A percentile compares a stretch with the other conserved stretches of the same genome.
Evolutionary conservation across 805 yeast genomes (phyloP).

Genomic region (Nematodospora valgi): DNA sequence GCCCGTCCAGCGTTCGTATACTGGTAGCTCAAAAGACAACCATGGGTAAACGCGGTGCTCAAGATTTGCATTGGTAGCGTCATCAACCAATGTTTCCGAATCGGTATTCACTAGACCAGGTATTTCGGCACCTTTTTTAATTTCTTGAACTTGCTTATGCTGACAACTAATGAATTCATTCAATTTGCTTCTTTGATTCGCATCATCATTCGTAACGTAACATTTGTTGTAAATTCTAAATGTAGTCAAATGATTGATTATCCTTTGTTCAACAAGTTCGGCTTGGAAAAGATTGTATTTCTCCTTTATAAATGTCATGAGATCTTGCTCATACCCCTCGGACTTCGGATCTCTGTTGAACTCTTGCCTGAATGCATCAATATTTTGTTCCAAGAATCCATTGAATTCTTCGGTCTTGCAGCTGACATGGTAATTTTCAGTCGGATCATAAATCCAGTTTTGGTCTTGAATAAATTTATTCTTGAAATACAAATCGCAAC

Average conservation of each 20-base stretch:
- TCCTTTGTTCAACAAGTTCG: slow-evolving; percentile 19
- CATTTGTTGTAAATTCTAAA: slow-evolving; percentile 43
- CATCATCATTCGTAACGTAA: slow-evolving; percentile 24
- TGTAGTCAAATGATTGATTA: slow-evolving; percentile 44
- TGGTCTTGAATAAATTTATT: slow-evolving; percentile 33
- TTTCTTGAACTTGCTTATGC: slow-evolving; percentile 1
- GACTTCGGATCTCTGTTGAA: slow-evolving; percentile 1
- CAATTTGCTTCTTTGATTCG: neutral
- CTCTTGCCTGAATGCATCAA: slow-evolving; percentile 15
- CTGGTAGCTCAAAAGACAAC: slow-evolving; percentile 36
- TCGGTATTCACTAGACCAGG: slow-evolving; percentile 1
- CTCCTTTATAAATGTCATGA: neutral
- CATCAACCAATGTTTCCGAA: neutral
- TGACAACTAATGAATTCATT: slow-evolving; percentile 8
- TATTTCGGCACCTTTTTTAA: no score
- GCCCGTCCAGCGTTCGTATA: slow-evolving; percentile 40
- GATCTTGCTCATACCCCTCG: neutral
- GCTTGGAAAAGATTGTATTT: slow-evolving; percentile 18
- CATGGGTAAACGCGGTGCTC: slow-evolving; percentile 41
- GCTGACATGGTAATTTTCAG: slow-evolving; percentile 14
- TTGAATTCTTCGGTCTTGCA: slow-evolving; percentile 23
- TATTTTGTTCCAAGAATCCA: slow-evolving; percentile 17
- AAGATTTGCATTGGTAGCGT: slow-evolving; percentile 11
- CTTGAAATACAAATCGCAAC: slow-evolving; percentile 43
- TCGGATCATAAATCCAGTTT: slow-evolving; percentile 41